Base-by-base conservation (phyloP, 2,329 filamentous ascomycete species). In the Dendrostoma leiphaemia region DNA sequence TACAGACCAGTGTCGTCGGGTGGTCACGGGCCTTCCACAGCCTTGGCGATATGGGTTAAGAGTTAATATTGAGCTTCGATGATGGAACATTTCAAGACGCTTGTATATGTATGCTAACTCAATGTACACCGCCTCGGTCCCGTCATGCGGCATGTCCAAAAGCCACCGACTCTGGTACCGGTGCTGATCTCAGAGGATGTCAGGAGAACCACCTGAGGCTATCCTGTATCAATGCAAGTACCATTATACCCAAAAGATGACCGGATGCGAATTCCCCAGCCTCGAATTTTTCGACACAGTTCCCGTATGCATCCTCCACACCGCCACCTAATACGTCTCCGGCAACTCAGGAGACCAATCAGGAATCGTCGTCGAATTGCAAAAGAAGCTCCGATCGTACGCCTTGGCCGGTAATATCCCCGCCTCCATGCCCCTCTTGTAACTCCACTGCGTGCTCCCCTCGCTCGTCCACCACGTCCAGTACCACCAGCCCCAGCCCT, bases 401-500 rank as follows among this genome's bases (percentile, higher is more conserved):
- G 89, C 87, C 74, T 89, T 87, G 35, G 75, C 69, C 2, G 94
- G 94, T 72, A 99, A 70, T 45, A 93, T 90, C 0, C 90, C 90
- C 2, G 88, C 88, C 49, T 80, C 80, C 59, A 92, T 75, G 0
- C 91, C 92, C 60, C 85, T 78, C 71, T 92, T 85, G 75, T 94
- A 96, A 69, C 91, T 96, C 94, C 94, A 99, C 73, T 97, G 91
- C 56, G 85, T 78, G 46, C 89, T 86, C 60, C 73, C 79, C 57
- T 59, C 50, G 41, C 49, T 49, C 12, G 53, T 59, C 53, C 53
- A 57, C 57, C 57, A 96, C 31, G 92, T 97, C 94, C 94, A 99
- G 74, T 99, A 99, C 74, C 96, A 97, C 94, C 94, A 99, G 46
- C 94, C 94, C 87, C 89, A 94, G 6, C 90, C 91, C 59, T 87